Evolutionary conservation across 352 stramenopile species (phyloP), one percentile per base, ranked within the genome.

Genomic region (Pythium folliculosum): DNA sequence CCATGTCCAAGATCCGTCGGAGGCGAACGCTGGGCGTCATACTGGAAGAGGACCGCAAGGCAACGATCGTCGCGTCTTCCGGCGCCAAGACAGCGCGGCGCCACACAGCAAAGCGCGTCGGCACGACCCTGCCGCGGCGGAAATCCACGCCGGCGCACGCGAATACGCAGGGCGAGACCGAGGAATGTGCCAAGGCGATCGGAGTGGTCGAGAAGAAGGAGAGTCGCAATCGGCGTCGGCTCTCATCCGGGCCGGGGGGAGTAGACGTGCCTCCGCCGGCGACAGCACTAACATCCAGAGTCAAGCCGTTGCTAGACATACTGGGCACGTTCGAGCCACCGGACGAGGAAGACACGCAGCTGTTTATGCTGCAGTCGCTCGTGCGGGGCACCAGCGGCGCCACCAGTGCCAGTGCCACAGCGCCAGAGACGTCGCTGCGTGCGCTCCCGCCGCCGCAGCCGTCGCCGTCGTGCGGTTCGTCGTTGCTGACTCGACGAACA

Each of bases 281-380:
- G 14, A 54, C 7, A 7, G 40, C 10, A 43, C 4, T 45, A 37
- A 67, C 55, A 38, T 22, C 44, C 38, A 10, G 23, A 56, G 30
- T 12, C 3, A 57, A 56, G 35, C 54, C 67, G 9, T 13, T 73
- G 5, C 21, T 69, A 4, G 37, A 69, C 3, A 25, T 74, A 19
- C 30, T 74, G 7, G 43, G 45, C 10, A 51, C 56, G 12, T 58
- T 70, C 14, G 61, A 66, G 12, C 50, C 44, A 17, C 49, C 67
- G 6, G 67, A 74, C 27, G 67, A 74, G 62, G 61, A 65, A 45
- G 67, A 74, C 48, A 67, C 56, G 3, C 67, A 67, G 22, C 45
- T 74, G 9, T 68, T 47, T 25, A 69, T 57, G 23, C 60, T 73
- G 0, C 60, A 69, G n/a, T 61, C 60, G 12, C 19, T 73, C 14